Evolutionary conservation across 2,329 filamentous ascomycete genomes (phyloP), one percentile per base, ranked within the genome.

Genomic region (Fusarium pseudocircinatum): DNA sequence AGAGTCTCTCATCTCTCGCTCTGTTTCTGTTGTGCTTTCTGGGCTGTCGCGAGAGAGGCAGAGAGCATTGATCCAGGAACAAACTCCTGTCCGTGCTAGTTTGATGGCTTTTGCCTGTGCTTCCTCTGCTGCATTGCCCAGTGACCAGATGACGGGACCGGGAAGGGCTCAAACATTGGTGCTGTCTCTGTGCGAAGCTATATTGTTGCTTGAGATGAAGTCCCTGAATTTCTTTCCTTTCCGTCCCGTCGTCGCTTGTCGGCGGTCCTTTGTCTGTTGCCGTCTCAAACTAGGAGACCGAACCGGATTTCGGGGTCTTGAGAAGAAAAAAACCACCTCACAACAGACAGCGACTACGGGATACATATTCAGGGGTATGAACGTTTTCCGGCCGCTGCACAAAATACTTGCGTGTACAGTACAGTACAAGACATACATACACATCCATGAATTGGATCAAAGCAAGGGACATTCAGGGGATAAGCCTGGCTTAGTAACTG

Each of bases 211-310:
- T 70, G 43, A 56, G 36, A 46, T 69, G 32, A 64, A 36, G 67
- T 74, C 59, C 71, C 71, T 73, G 64, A 50, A 72, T 74, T 74
- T 74, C 63, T 72, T 72, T 74, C 14, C 26, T 47, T 47, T 74
- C 71, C 60, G 32, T 50, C 39, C 46, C 60, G 53, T 68, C 40
- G 44, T 68, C 52, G 43, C 43, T 56, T 61, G 60, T 64, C 54
- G 56, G 26, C 47, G 30, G 42, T 49, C 52, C 43, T 59, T 56
- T 69, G 63, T 57, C 64, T 43, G 63, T 24, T 62, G 58, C 53
- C 67, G 50, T 74, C 71, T 69, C 46, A 56, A 46, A 43, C 57
- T 42, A 32, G 32, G 40, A 67, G 52, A 54, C 37, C 67, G 53
- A 65, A 65, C 60, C 70, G 46, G 58, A 70, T 66, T 74, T 72